Percentiles rank a stretch among this genome's conserved stretches.
These are phyloP conservation scores for Ogataea henricii DNA, from an alignment of 805 yeast species.

Conservation along the genomic window DNA sequence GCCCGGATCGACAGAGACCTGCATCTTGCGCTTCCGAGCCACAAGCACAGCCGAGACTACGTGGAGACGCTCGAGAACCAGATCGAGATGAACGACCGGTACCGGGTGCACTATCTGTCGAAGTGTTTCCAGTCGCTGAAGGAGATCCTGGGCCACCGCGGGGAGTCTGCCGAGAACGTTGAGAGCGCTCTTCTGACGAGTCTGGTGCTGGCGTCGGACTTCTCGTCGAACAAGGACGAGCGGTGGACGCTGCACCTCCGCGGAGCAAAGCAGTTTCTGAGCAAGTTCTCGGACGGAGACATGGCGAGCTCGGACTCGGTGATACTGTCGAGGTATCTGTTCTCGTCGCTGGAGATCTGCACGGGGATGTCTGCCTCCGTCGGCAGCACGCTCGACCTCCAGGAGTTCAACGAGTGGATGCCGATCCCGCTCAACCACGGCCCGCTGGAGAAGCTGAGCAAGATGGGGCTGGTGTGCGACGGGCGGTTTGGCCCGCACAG, in stretches of 20 bases:
- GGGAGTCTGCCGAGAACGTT: slow-evolving; percentile 45
- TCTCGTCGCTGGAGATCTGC: slow-evolving; percentile 52
- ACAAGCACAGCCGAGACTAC: slow-evolving; percentile 10
- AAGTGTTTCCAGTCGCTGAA: slow-evolving; percentile 62
- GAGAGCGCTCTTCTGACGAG: slow-evolving; percentile 70
- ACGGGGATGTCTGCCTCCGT: slow-evolving; percentile 53
- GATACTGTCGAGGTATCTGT: slow-evolving; percentile 32
- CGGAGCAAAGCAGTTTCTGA: slow-evolving; percentile 62
- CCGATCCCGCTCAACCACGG: slow-evolving; percentile 31
- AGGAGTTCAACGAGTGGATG: slow-evolving; percentile 41
- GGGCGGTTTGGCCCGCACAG: slow-evolving; percentile 18
- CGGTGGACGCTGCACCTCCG: slow-evolving; percentile 63
- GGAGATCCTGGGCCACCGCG: slow-evolving; percentile 41
- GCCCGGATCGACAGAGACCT: slow-evolving; percentile 24
- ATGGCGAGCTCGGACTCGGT: slow-evolving; percentile 20
- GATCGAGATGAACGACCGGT: slow-evolving; percentile 51
- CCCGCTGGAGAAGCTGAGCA: slow-evolving; percentile 23
- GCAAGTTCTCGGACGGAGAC: slow-evolving; percentile 39
- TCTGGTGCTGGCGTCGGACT: slow-evolving; percentile 59
- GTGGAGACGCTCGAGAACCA: slow-evolving; percentile 18
- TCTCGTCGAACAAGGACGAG: slow-evolving; percentile 53
- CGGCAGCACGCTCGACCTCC: slow-evolving; percentile 52
- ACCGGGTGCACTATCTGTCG: slow-evolving; percentile 59
- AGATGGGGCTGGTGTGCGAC: slow-evolving; percentile 31
- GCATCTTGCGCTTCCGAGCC: slow-evolving; percentile 8